Evolutionary conservation across 257 asterid genomes (phyloP).

Genomic region (Solanum ossicruentum): DNA sequence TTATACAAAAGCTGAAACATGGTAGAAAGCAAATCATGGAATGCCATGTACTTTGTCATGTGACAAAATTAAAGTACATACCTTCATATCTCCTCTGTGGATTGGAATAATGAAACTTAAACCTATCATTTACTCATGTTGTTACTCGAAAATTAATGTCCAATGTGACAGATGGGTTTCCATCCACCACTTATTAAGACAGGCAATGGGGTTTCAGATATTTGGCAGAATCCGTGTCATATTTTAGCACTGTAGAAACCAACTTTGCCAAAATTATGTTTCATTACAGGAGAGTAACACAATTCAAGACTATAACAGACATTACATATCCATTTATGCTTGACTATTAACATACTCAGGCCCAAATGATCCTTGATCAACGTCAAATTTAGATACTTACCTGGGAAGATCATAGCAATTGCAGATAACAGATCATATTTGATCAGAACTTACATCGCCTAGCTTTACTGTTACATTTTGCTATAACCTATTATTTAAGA

Average conservation of each 20-base stretch:
- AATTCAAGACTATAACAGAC: background rate
- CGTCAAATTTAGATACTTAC: background rate
- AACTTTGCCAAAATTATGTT: background rate
- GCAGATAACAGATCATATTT: background rate
- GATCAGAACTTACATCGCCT: background rate
- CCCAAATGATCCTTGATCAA: background rate
- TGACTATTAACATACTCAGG: background rate
- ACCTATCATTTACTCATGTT: background rate
- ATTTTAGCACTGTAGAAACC: background rate
- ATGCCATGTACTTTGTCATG: background rate
- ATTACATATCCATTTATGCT: background rate
- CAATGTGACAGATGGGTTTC: background rate
- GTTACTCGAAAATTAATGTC: background rate
- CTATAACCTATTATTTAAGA: background rate
- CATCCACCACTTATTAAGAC: background rate
- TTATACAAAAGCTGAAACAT: conserved; percentile 1
- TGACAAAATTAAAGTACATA: background rate
- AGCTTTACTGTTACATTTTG: background rate
- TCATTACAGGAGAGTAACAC: background rate
- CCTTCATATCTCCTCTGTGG: background rate
- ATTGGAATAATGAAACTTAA: background rate
- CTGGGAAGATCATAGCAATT: background rate
- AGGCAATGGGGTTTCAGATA: background rate
- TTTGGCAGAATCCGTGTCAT: background rate
- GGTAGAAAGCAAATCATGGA: background rate